phyloP scores from a whole-genome alignment of 208 protist genomes.

The Wallacemonas sp. region DNA sequence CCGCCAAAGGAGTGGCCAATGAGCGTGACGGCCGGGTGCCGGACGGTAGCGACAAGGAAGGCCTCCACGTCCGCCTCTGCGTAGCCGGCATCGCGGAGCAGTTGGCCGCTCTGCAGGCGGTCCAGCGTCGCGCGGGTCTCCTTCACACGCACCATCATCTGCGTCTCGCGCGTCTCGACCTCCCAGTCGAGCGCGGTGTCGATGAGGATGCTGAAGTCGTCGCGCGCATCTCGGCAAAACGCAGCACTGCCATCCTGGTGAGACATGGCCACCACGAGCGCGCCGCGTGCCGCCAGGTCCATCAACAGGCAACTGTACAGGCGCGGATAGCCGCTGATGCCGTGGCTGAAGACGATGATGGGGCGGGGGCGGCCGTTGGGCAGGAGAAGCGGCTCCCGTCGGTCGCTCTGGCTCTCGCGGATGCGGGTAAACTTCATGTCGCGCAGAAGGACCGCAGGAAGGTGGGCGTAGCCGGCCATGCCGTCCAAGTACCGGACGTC shows the following conservation, averaged over 20 bases:
- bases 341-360: slow-evolving; percentile 83
- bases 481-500: slow-evolving; percentile 62
- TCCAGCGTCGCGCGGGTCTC: slow-evolving; percentile 47
- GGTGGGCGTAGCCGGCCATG: slow-evolving; percentile 43
- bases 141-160: slow-evolving; percentile 53
- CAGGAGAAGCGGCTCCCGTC: slow-evolving; percentile 37
- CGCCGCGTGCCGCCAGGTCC: slow-evolving; percentile 72
- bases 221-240: slow-evolving; percentile 62
- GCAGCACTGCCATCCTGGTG: slow-evolving; percentile 84
- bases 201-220: slow-evolving; percentile 25
- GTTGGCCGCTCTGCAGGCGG: slow-evolving; percentile 22
- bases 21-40: slow-evolving; percentile 23
- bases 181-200: slow-evolving; percentile 43
- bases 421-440: slow-evolving; percentile 46
- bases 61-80: slow-evolving; percentile 21
- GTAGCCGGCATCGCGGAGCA: slow-evolving; percentile 30
- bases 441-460: slow-evolving; percentile 59
- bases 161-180: slow-evolving; percentile 43
- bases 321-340: slow-evolving; percentile 57
- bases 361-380: slow-evolving; percentile 37
- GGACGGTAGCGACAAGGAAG: slow-evolving; percentile 10
- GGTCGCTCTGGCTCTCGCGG: slow-evolving; percentile 22
- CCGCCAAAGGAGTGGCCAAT: slow-evolving; percentile 65
- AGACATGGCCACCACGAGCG: slow-evolving; percentile 61
- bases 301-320: slow-evolving; percentile 74